phyloP scores from a whole-genome alignment of 225 moss, liverwort and hornwort species.

The Straminergon stramineum region DNA sequence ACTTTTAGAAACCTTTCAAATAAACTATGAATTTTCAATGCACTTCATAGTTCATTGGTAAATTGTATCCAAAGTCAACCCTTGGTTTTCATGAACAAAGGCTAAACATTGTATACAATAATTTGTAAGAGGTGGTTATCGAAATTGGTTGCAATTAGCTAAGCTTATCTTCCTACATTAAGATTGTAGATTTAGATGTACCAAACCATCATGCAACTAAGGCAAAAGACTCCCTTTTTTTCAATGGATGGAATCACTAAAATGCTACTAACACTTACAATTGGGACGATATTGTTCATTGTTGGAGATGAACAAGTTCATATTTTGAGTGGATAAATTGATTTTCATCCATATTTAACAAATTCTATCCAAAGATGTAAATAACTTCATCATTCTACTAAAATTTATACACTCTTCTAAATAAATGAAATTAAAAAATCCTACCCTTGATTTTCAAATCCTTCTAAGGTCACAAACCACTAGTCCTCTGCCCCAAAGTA shows the following conservation, averaged over 20 bases:
- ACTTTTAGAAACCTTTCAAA: not conserved
- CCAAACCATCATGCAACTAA: not conserved
- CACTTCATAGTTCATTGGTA: not conserved
- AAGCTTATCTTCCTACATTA: not conserved
- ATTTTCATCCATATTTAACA: not conserved
- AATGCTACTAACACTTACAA: not conserved
- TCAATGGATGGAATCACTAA: not conserved
- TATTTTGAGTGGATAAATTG: fast-evolving
- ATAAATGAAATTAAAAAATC: not conserved
- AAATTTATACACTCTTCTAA: fast-evolving
- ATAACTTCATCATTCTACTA: not conserved
- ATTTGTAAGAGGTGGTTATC: too few relatives aligned
- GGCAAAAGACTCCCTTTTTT: not conserved
- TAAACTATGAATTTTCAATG: too few relatives aligned
- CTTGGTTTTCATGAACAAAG: fast-evolving
- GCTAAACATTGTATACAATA: not conserved
- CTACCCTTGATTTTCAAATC: fast-evolving
- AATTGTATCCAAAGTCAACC: fast-evolving
- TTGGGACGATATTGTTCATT: not conserved
- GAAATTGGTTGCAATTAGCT: not conserved
- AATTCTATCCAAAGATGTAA: fast-evolving
- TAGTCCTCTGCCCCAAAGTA: too few relatives aligned
- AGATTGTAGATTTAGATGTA: not conserved
- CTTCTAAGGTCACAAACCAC: too few relatives aligned
- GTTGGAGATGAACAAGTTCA: not conserved